Conservation (phyloP, 306 rosid species). For the Citrullus colocynthis region DNA sequence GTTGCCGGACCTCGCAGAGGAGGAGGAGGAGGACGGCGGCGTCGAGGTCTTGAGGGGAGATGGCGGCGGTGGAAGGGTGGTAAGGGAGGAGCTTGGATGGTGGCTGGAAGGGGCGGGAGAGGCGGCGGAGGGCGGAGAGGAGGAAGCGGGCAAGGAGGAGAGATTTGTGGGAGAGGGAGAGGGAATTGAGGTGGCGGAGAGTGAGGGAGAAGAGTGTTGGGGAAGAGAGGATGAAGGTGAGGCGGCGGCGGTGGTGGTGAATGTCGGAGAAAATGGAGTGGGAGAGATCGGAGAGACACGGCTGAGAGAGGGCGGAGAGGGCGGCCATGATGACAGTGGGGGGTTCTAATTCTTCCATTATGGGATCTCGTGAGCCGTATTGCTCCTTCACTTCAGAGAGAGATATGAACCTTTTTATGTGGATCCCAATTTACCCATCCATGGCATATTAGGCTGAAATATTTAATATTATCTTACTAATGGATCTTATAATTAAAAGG, state of each 20-base stretch:
- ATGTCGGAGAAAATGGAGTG: constrained; percentile 38
- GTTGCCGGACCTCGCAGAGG: constrained; percentile 62
- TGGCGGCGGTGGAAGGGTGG: constrained; percentile 12
- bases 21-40: constrained; percentile 56
- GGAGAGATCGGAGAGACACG: constrained; percentile 49
- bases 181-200: constrained; percentile 54
- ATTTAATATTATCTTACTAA: neutral
- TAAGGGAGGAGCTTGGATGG: constrained; percentile 4
- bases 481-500: neutral
- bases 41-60: constrained; percentile 41
- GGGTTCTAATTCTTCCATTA: constrained; percentile 38
- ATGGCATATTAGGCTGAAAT: neutral
- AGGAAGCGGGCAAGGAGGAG: constrained; percentile 64
- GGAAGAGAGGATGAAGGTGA: constrained; percentile 53
- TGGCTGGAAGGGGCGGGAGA: constrained; percentile 34
- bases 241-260: constrained; percentile 46
- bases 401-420: neutral
- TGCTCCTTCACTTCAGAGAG: neutral
- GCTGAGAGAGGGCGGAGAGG: constrained; percentile 54
- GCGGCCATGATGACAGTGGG: constrained; percentile 44
- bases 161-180: constrained; percentile 52
- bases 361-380: constrained; percentile 49
- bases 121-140: constrained; percentile 57
- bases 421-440: neutral
- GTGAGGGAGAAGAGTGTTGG: constrained; percentile 54